These are phyloP conservation scores for Cadophora sp. DNA, from an alignment of 2,329 filamentous ascomycete genomes.

Conservation along the genomic window DNA sequence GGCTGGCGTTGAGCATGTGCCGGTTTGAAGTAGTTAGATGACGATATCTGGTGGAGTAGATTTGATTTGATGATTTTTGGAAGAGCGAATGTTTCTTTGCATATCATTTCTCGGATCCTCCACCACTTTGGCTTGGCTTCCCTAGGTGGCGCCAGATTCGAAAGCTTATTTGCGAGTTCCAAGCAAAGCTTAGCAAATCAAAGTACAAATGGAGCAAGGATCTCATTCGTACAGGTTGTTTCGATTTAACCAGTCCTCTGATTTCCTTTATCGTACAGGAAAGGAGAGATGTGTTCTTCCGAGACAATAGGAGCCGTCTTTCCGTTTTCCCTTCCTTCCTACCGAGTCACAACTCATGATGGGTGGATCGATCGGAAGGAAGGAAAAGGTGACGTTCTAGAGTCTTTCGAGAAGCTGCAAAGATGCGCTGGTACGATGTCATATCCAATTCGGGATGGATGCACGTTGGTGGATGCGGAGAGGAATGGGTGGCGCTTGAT, in stretches of 20 bases:
- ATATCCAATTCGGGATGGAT: not conserved
- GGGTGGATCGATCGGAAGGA: not conserved
- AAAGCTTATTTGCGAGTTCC: constrained; percentile 7
- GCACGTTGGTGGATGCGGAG: not conserved
- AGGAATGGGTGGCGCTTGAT: not conserved
- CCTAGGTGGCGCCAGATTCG: not conserved
- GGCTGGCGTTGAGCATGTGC: not conserved
- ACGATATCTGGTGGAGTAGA: too few relatives aligned
- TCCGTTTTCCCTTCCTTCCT: too few relatives aligned
- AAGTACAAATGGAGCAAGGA: too few relatives aligned
- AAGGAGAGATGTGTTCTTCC: too few relatives aligned
- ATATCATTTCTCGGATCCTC: not conserved
- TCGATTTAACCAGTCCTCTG: too few relatives aligned
- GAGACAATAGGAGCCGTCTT: too few relatives aligned
- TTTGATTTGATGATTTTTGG: not conserved
- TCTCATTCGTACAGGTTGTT: too few relatives aligned
- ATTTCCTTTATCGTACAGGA: too few relatives aligned
- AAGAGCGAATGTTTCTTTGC: not conserved
- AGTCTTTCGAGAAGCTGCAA: not conserved
- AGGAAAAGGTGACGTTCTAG: not conserved
- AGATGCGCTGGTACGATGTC: not conserved
- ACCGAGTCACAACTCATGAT: too few relatives aligned
- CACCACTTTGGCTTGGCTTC: not conserved
- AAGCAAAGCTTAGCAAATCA: not conserved
- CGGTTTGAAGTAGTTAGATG: not conserved